phyloP scores from a whole-genome alignment of 163 green algal species.

The Coccomyxa subellipsoidea region DNA sequence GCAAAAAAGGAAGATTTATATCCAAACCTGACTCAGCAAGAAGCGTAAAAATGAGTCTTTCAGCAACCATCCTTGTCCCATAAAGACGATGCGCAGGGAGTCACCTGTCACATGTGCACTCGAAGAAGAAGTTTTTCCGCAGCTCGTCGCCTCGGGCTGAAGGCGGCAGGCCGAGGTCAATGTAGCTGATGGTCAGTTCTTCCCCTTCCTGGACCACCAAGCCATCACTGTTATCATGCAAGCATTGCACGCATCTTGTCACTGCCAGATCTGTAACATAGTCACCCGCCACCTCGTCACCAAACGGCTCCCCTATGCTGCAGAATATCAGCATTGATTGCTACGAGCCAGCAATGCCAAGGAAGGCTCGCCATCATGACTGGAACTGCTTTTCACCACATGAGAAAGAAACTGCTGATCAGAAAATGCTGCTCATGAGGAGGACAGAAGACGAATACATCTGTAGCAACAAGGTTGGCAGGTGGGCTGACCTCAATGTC shows the following conservation, averaged over 20 bases:
- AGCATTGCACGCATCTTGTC: too few relatives aligned
- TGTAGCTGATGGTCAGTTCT: constrained; percentile 30
- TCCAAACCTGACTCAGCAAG: too few relatives aligned
- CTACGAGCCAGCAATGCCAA: not conserved
- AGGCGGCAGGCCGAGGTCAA: constrained; percentile 24
- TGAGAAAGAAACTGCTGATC: too few relatives aligned
- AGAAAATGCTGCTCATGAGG: too few relatives aligned
- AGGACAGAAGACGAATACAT: too few relatives aligned
- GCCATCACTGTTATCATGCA: not conserved
- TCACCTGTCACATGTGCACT: constrained; percentile 26
- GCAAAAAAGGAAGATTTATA: too few relatives aligned
- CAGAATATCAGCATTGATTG: not conserved
- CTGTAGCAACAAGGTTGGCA: not conserved
- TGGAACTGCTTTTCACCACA: too few relatives aligned
- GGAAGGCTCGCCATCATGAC: not conserved
- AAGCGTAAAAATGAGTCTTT: too few relatives aligned
- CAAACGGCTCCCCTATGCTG: not conserved
- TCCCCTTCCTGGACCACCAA: constrained; percentile 16
- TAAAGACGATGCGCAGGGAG: not conserved
- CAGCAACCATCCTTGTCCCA: too few relatives aligned
- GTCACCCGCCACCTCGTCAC: too few relatives aligned
- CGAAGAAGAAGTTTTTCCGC: constrained; percentile 25
- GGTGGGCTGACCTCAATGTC: not conserved
- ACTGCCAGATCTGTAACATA: too few relatives aligned
- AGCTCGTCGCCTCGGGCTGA: constrained; percentile 14